phyloP scores from a whole-genome alignment of 164 flowering plant genomes.

The Paratinospora sagittata region DNA sequence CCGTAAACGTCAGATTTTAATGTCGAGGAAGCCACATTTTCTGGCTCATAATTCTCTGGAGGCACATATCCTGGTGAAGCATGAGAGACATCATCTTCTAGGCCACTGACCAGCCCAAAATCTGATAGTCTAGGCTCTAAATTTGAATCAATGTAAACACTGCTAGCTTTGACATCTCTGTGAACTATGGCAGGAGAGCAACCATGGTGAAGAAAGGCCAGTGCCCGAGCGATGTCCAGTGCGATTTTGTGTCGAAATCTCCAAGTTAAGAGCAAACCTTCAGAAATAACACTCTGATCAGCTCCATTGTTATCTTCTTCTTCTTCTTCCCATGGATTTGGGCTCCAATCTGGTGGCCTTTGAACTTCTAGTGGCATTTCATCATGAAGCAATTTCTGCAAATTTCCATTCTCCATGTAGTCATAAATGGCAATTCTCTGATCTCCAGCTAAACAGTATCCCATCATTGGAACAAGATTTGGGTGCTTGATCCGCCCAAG shows the following conservation, averaged over 20 bases:
- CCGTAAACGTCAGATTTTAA: constrained; percentile 75
- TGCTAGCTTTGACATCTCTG: constrained; percentile 74
- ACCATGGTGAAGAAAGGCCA: constrained; percentile 91
- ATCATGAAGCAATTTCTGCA: constrained; percentile 74
- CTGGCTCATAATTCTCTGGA: constrained; percentile 47
- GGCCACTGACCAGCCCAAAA: constrained; percentile 59
- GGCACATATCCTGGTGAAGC: constrained; percentile 60
- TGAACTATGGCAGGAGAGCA: constrained; percentile 80
- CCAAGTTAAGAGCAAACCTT: constrained; percentile 56
- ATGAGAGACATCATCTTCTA: constrained; percentile 45
- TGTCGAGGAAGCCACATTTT: constrained; percentile 29
- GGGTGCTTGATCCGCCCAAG: constrained; percentile 82
- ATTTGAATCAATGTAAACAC: constrained; percentile 60
- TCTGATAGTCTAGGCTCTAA: constrained; percentile 81
- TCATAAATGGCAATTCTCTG: constrained; percentile 81
- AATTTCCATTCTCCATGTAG: constrained; percentile 84
- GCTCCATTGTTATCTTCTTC: constrained; percentile 38
- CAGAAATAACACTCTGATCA: constrained; percentile 43
- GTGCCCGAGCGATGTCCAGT: constrained; percentile 77
- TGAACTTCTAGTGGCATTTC: constrained; percentile 56
- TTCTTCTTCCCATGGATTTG: constrained; percentile 75
- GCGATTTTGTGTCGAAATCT: constrained; percentile 67
- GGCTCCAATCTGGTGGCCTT: constrained; percentile 63
- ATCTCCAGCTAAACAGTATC: constrained; percentile 87
- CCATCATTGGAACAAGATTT: constrained; percentile 76